Conservation (phyloP, 1,284 basidiomycete species). For the Prillingera fragicola region DNA sequence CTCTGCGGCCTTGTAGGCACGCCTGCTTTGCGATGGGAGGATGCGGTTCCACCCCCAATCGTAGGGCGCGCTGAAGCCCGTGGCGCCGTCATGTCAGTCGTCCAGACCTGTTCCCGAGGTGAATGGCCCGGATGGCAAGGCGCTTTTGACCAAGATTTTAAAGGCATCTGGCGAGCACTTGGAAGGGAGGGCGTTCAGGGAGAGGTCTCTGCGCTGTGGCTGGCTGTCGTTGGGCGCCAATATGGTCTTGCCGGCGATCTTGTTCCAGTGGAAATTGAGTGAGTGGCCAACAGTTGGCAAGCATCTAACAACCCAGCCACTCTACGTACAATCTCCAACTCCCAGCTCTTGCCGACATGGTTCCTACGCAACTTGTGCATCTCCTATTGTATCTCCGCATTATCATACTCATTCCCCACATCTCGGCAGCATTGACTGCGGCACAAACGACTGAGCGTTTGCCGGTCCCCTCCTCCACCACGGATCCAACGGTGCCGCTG, state of each 20-base stretch:
- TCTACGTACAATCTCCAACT: constrained; percentile 26
- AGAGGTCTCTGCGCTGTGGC: constrained; percentile 27
- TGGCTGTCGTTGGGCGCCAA: constrained; percentile 14
- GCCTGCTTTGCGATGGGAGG: constrained; percentile 29
- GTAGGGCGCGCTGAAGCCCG: constrained; percentile 26
- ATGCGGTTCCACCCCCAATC: constrained; percentile 28
- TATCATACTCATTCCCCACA: constrained; percentile 28
- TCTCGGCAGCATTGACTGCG: constrained; percentile 15
- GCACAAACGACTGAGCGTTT: constrained; percentile 1
- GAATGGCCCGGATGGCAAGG: constrained; percentile 32
- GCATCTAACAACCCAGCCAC: constrained; percentile 21
- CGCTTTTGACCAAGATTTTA: constrained; percentile 19
- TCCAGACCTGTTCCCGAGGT: constrained; percentile 23
- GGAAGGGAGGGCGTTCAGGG: constrained; percentile 13
- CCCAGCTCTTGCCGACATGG: constrained; percentile 26
- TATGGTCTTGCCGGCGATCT: constrained; percentile 21
- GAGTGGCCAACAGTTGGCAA: constrained; percentile 9
- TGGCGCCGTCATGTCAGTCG: constrained; percentile 34
- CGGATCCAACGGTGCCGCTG: constrained; percentile 8
- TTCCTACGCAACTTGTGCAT: constrained; percentile 28
- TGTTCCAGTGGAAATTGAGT: constrained; percentile 35
- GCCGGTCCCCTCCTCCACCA: constrained; percentile 4
- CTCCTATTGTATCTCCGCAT: constrained; percentile 36
- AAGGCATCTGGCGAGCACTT: constrained; percentile 16
- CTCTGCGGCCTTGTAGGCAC: constrained; percentile 27